A percentile compares a stretch with the other conserved stretches of the same genome.
Conservation (phyloP, 2,329 filamentous ascomycete genomes). For the Fusarium floridanum region DNA sequence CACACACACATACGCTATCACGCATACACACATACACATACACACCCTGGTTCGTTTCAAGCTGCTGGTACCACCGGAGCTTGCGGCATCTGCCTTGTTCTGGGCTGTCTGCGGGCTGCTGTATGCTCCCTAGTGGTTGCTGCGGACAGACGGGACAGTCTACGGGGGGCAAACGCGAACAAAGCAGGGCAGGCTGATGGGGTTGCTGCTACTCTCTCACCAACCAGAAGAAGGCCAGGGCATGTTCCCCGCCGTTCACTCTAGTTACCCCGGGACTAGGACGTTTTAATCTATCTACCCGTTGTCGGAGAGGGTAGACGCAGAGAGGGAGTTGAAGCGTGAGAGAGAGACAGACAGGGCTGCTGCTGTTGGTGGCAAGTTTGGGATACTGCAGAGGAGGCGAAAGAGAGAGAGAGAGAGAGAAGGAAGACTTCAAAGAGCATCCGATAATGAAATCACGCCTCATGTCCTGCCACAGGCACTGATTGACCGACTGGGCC, state of each 20-base stretch:
- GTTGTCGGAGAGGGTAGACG: conserved; percentile 21
- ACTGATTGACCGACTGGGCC: conserved; percentile 25
- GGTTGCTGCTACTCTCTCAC: conserved; percentile 16
- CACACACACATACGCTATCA: conserved; percentile 14
- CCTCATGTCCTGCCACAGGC: conserved; percentile 32
- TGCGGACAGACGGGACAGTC: conserved; percentile 30
- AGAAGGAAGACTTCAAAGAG: conserved; percentile 33
- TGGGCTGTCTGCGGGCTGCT: conserved; percentile 16
- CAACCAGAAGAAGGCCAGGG: conserved; percentile 43
- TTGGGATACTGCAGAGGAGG: conserved; percentile 2
- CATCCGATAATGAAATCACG: conserved; percentile 38
- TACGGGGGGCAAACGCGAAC: conserved; percentile 40
- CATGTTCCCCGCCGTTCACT: conserved; percentile 37
- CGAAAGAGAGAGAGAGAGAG: conserved; percentile 3
- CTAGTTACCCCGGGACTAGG: conserved; percentile 13
- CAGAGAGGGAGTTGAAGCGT: conserved; percentile 22
- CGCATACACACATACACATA: conserved; percentile 19
- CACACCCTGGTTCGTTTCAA: conserved; percentile 19
- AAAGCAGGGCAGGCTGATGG: conserved; percentile 35
- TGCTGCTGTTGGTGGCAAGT: conserved; percentile 9
- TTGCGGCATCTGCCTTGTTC: conserved; percentile 24
- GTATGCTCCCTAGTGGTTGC: conserved; percentile 24
- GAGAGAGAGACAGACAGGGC: conserved; percentile 15
- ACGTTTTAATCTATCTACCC: conserved; percentile 27
- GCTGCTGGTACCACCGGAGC: conserved; percentile 17